These are phyloP conservation scores for Ceratobasidium sp. DNA, from an alignment of 1,284 basidiomycete species.

Conservation along the genomic window DNA sequence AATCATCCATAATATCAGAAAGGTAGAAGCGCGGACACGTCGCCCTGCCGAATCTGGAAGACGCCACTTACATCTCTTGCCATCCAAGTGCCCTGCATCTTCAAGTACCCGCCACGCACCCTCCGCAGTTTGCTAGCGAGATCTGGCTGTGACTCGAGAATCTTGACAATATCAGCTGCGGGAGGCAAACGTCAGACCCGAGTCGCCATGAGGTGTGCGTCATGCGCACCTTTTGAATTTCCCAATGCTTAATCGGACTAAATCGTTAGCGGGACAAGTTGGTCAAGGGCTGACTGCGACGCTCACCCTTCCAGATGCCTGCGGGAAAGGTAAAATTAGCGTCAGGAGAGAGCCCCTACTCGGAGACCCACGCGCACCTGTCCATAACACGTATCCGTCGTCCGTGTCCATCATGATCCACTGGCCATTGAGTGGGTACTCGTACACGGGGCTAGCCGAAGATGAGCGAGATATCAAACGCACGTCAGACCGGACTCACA, in stretches of 20 bases:
- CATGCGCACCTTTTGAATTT: constrained; percentile 77
- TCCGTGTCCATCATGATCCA: constrained; percentile 94
- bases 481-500: constrained; percentile 60
- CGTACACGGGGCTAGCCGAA: constrained; percentile 74
- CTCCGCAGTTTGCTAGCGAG: constrained; percentile 78
- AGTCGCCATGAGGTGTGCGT: too few relatives aligned
- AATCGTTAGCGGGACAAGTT: constrained; percentile 26
- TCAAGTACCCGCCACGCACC: constrained; percentile 84
- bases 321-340: constrained; percentile 20
- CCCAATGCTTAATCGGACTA: constrained; percentile 67
- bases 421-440: constrained; percentile 85
- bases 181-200: constrained; percentile 1
- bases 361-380: constrained; percentile 49
- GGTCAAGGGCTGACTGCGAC: not conserved
- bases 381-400: constrained; percentile 86
- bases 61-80: constrained; percentile 72
- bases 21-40: constrained; percentile 74
- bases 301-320: constrained; percentile 84
- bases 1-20: constrained; percentile 54
- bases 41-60: constrained; percentile 60
- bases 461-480: constrained; percentile 12
- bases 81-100: constrained; percentile 91
- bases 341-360: not conserved
- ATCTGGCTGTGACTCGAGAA: constrained; percentile 86
- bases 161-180: constrained; percentile 85